These are phyloP conservation scores for Glycyrrhiza uralensis DNA, from an alignment of 306 rosid genomes.

Conservation along the genomic window DNA sequence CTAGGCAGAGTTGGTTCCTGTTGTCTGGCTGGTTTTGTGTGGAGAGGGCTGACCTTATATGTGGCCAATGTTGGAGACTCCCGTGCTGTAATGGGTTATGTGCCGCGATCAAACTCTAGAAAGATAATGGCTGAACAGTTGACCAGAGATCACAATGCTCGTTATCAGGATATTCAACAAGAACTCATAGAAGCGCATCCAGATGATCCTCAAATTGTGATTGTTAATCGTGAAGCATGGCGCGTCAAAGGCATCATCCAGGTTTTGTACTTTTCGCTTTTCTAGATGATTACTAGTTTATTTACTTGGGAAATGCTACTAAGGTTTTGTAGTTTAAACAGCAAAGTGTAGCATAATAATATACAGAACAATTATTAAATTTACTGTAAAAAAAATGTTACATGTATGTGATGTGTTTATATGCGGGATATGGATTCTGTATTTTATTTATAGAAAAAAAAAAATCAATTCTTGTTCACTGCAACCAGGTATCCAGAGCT, in stretches of 20 bases:
- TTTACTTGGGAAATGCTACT: no score
- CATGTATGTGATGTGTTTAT: no score
- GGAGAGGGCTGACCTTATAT: conserved; percentile 42
- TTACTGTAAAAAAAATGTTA: no score
- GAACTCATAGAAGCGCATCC: conserved; percentile 52
- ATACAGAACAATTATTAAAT: no score
- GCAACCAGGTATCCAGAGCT: no score
- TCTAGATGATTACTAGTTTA: neutral
- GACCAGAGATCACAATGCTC: conserved; percentile 56
- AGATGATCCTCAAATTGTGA: conserved; percentile 50
- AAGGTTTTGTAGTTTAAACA: no score
- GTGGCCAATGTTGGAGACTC: conserved; percentile 75
- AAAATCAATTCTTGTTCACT: no score
- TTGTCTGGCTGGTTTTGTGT: conserved; percentile 61
- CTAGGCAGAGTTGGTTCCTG: conserved; percentile 59
- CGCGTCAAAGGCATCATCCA: conserved; percentile 66
- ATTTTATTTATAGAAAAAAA: no score
- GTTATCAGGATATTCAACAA: conserved; percentile 46
- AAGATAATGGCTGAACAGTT: conserved; percentile 46
- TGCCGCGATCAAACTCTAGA: conserved; percentile 32
- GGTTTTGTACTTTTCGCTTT: conserved; percentile 30
- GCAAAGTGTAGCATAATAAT: no score
- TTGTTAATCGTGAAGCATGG: conserved; percentile 47
- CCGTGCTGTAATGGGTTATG: conserved; percentile 57
- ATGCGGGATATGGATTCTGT: no score